A percentile compares a stretch with the other conserved stretches of the same genome.
Conservation (phyloP, 805 yeast species). For the Monosporozyma siamensis region DNA sequence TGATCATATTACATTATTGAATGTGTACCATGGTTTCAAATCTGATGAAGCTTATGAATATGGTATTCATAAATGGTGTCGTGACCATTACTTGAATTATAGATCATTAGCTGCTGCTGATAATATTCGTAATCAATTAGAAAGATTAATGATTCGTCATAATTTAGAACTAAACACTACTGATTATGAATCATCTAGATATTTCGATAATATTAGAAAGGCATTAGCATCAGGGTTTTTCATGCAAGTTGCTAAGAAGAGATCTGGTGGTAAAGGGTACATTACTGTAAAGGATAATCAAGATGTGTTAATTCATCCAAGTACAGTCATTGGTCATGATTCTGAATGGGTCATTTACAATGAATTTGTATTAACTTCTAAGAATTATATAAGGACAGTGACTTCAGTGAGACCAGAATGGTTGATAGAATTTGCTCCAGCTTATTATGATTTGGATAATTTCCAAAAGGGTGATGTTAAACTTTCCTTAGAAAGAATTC, state of each 20-base stretch:
- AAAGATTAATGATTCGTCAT: conserved; percentile 71
- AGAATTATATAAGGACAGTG: conserved; percentile 90
- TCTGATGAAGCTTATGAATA: conserved; percentile 59
- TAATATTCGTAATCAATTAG: conserved; percentile 75
- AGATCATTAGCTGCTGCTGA: conserved; percentile 82
- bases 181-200: conserved; percentile 53
- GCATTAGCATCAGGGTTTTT: conserved; percentile 90
- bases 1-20: conserved; percentile 84
- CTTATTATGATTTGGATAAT: conserved; percentile 53
- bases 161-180: conserved; percentile 67
- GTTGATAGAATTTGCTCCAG: conserved; percentile 71
- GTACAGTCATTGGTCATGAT: conserved; percentile 79
- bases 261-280: conserved; percentile 72
- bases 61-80: conserved; percentile 78
- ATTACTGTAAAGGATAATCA: conserved; percentile 92
- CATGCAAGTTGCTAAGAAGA: conserved; percentile 96
- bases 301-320: conserved; percentile 89
- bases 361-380: conserved; percentile 88
- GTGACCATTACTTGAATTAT: conserved; percentile 76
- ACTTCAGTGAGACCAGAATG: conserved; percentile 87
- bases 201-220: conserved; percentile 71
- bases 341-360: conserved; percentile 92
- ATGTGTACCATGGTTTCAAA: conserved; percentile 78
- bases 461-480: conserved; percentile 66
- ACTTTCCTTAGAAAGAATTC: conserved; percentile 54